phyloP scores from a whole-genome alignment of 2,329 filamentous ascomycete species.

The Hypoxylon sp. region DNA sequence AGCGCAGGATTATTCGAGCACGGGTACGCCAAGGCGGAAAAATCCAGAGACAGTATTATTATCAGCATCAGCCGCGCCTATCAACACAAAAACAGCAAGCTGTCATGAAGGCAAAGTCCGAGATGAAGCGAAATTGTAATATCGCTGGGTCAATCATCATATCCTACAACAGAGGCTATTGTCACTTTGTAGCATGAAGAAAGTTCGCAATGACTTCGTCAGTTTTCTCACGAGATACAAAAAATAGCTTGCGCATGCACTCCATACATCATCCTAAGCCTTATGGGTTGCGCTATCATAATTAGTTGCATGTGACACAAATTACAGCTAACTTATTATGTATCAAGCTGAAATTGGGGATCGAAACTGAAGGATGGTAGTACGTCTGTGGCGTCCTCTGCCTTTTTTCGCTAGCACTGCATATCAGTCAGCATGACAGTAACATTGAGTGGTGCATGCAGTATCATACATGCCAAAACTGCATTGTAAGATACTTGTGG shows the following conservation, averaged over 20 bases:
- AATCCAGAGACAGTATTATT: slow-evolving; percentile 27
- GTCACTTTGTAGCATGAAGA: not conserved
- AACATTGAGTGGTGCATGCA: slow-evolving; percentile 34
- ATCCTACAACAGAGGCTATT: not conserved
- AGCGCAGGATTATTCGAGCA: slow-evolving; percentile 20
- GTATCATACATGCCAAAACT: slow-evolving; percentile 29
- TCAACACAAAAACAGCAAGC: slow-evolving; percentile 8
- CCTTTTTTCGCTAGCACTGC: slow-evolving; percentile 15
- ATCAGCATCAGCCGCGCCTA: slow-evolving; percentile 31
- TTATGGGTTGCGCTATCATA: slow-evolving; percentile 26
- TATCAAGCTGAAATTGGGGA: slow-evolving; percentile 10
- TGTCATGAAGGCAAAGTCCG: slow-evolving; percentile 13
- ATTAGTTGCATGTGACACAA: slow-evolving; percentile 29
- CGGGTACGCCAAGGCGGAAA: slow-evolving; percentile 33
- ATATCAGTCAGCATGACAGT: slow-evolving; percentile 29
- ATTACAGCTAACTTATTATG: slow-evolving; percentile 6
- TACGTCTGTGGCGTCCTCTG: slow-evolving; percentile 26
- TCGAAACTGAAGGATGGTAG: slow-evolving; percentile 1
- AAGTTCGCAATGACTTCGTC: slow-evolving; percentile 19
- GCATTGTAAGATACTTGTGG: slow-evolving; percentile 15
- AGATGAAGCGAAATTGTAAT: slow-evolving; percentile 15
- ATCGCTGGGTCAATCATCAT: slow-evolving; percentile 11
- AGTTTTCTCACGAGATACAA: too few species aligned
- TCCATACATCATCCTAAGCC: slow-evolving; percentile 38
- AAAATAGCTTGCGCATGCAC: slow-evolving; percentile 34